Evolutionary conservation across 1,284 basidiomycete species (phyloP).

Genomic region (Psilocybe mexicana): DNA sequence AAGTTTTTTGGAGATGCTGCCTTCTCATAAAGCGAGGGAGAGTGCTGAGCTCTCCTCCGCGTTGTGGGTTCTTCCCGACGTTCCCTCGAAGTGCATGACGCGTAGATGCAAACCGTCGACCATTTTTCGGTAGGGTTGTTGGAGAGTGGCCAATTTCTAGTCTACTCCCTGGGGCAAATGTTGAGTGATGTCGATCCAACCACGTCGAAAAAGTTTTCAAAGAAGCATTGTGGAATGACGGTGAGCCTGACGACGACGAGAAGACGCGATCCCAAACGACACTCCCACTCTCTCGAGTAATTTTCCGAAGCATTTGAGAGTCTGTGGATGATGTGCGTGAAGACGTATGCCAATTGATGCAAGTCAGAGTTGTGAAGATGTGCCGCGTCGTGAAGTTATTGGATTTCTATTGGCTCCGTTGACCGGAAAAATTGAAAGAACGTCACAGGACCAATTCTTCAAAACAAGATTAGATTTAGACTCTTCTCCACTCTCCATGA

Average conservation of each 20-base stretch:
- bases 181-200: slow-evolving; percentile 18
- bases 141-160: neutral
- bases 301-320: slow-evolving; percentile 18
- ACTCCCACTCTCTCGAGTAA: slow-evolving; percentile 10
- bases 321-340: neutral
- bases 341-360: neutral
- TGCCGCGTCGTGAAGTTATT: too few species aligned
- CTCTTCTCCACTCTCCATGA: neutral
- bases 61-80: slow-evolving; percentile 7
- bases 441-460: slow-evolving; percentile 18
- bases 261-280: slow-evolving; percentile 7
- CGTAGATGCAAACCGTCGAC: slow-evolving; percentile 19
- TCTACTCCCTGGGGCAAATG: neutral
- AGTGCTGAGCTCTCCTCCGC: neutral
- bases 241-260: slow-evolving; percentile 2
- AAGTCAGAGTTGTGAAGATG: neutral
- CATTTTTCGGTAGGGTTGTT: neutral
- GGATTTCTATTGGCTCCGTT: neutral
- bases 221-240: neutral
- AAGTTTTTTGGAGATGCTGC: slow-evolving; percentile 20
- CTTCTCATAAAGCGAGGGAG: slow-evolving; percentile 35
- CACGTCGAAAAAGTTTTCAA: slow-evolving; percentile 20
- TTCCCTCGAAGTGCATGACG: slow-evolving; percentile 9
- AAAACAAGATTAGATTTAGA: slow-evolving; percentile 7
- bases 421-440: slow-evolving; percentile 19